These are phyloP conservation scores for Adansonia madagascariensis DNA, from an alignment of 441 rosid genomes.

Conservation along the genomic window DNA sequence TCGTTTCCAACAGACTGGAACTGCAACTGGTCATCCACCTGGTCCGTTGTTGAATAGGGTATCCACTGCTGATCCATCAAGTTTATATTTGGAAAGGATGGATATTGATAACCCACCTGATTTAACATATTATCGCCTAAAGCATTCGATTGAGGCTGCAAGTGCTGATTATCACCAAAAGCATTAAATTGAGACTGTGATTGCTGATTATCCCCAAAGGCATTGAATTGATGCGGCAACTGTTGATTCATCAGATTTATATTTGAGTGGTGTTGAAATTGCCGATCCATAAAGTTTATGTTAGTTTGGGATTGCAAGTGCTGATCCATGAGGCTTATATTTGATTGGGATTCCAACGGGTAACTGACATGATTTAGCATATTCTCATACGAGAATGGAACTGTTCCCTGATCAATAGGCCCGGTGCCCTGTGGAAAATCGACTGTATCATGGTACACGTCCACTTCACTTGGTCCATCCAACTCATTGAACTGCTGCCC, in stretches of 20 bases:
- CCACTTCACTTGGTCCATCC: slow-evolving; percentile 53
- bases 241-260: slow-evolving; percentile 20
- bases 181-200: slow-evolving; percentile 22
- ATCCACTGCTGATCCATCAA: slow-evolving; percentile 26
- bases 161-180: neutral
- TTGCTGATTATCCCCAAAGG: slow-evolving; percentile 22
- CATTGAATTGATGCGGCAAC: slow-evolving; percentile 24
- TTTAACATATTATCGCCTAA: slow-evolving; percentile 29
- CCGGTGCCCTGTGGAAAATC: slow-evolving; percentile 58
- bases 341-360: slow-evolving; percentile 32
- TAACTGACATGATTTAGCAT: slow-evolving; percentile 35
- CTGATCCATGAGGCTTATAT: slow-evolving; percentile 19
- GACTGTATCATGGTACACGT: slow-evolving; percentile 56
- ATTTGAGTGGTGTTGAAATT: slow-evolving; percentile 24
- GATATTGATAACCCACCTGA: slow-evolving; percentile 23
- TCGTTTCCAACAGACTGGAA: slow-evolving; percentile 28
- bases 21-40: slow-evolving; percentile 30
- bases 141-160: slow-evolving; percentile 17
- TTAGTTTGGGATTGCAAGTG: slow-evolving; percentile 34
- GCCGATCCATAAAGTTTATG: slow-evolving; percentile 16
- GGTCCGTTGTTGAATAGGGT: slow-evolving; percentile 19
- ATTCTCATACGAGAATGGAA: slow-evolving; percentile 28
- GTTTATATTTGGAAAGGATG: slow-evolving; percentile 18
- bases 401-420: slow-evolving; percentile 43
- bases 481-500: slow-evolving; percentile 40